Percentiles rank a stretch among this genome's conserved stretches.
Conservation (phyloP, 176 grass and related monocot genomes). For the Raddia distichophylla region DNA sequence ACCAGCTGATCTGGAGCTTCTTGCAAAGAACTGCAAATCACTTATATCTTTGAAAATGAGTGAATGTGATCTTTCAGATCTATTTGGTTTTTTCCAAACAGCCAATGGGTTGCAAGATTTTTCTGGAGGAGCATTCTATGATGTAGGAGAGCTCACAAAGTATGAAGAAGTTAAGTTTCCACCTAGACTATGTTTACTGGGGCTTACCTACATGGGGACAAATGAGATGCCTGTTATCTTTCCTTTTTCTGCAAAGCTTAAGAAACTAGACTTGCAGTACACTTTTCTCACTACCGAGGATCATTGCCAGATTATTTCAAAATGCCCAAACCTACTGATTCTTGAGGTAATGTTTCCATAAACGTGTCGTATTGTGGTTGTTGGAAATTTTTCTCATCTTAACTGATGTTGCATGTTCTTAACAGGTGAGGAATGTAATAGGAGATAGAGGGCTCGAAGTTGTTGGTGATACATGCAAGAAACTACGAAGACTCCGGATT, state of each 20-base stretch:
- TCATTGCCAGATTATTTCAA: slow-evolving; percentile 77
- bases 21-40: slow-evolving; percentile 78
- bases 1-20: slow-evolving; percentile 72
- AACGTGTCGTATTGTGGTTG: neutral
- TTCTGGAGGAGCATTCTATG: slow-evolving; percentile 75
- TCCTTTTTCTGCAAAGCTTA: slow-evolving; percentile 63
- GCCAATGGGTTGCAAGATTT: slow-evolving; percentile 80
- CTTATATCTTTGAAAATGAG: slow-evolving; percentile 84
- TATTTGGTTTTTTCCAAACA: slow-evolving; percentile 67
- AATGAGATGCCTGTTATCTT: slow-evolving; percentile 70
- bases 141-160: slow-evolving; percentile 54
- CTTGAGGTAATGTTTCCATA: slow-evolving; percentile 65
- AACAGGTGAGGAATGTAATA: slow-evolving; percentile 84
- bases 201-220: slow-evolving; percentile 73
- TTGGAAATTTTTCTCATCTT: slow-evolving; percentile 25
- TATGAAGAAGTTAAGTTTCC: slow-evolving; percentile 70
- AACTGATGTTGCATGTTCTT: slow-evolving; percentile 31
- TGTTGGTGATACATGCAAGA: slow-evolving; percentile 78
- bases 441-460: slow-evolving; percentile 80
- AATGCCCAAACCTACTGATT: slow-evolving; percentile 77
- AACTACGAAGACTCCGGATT: slow-evolving; percentile 66
- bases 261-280: slow-evolving; percentile 93
- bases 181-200: slow-evolving; percentile 63
- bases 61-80: slow-evolving; percentile 73
- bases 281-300: slow-evolving; percentile 88